Conservation (phyloP, 306 rosid genomes). For the Lathyrus tuberosus region DNA sequence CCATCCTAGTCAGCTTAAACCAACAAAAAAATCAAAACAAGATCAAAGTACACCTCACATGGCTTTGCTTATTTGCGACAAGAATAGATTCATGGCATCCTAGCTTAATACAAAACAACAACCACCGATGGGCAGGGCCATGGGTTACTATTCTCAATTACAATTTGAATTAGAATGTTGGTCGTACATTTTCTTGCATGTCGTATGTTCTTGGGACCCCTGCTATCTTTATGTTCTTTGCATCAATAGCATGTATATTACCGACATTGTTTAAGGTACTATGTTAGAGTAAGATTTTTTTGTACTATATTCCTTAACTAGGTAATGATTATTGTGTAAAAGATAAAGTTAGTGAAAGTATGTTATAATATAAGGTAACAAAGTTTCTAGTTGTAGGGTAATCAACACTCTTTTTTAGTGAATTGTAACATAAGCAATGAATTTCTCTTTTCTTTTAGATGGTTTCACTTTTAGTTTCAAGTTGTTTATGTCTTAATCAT, state of each 20-base stretch:
- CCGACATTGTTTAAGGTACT: conserved; percentile 33
- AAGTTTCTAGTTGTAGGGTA: conserved; percentile 34
- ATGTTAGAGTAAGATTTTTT: conserved; percentile 13
- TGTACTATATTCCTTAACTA: conserved; percentile 12
- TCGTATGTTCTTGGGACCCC: conserved; percentile 20
- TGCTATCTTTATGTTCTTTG: conserved; percentile 33
- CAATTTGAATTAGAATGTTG: conserved; percentile 40
- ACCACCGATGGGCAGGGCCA: conserved; percentile 34
- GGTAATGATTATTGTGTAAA: conserved; percentile 26
- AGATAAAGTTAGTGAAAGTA: conserved; percentile 34
- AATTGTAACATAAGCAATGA: conserved; percentile 15
- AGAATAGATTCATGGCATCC: conserved; percentile 38
- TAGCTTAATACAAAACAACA: not conserved
- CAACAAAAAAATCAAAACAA: conserved; percentile 16
- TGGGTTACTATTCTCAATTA: conserved; percentile 42
- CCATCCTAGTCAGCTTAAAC: conserved; percentile 25
- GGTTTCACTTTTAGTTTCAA: conserved; percentile 31
- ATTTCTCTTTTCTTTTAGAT: not conserved
- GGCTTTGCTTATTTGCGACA: conserved; percentile 39
- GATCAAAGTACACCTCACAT: conserved; percentile 41
- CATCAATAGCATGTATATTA: not conserved
- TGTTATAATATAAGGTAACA: conserved; percentile 37
- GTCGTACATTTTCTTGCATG: conserved; percentile 32
- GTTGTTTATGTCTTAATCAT: conserved; percentile 12
- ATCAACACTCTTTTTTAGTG: conserved; percentile 28